Evolutionary conservation across 208 protist species (phyloP), one percentile per base, ranked within the genome.

Genomic region (Leptomonas seymouri): DNA sequence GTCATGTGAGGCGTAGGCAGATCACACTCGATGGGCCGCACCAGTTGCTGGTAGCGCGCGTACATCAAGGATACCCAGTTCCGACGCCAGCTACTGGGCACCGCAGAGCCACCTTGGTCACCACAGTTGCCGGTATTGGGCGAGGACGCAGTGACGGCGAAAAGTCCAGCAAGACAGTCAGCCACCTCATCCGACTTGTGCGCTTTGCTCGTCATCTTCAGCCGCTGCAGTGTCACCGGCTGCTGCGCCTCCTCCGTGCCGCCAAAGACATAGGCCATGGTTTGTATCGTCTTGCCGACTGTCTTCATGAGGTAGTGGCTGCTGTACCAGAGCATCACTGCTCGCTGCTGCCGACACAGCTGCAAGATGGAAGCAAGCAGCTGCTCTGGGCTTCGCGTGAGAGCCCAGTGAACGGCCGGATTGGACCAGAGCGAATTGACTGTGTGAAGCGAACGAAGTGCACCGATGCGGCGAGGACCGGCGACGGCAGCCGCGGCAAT

Each of bases 21-120:
- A 31, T 86, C 55, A 3, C 55, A 66, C 61, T 84, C 78, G 44
- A 93, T 55, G 8, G 88, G 88, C n/a, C 65, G 78, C 39, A 93
- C 75, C n/a, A 91, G 59, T 48, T 71, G 73, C 48, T 79, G 68
- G 71, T 93, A 89, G 27, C 78, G 71, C 3, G 36, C 49, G 54
- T 59, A 67, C 82, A 89, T 88, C 36, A 89, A 73, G 25, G 25
- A 41, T 4, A 60, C 39, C 87, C 87, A 93, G 31, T 72, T 70
- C 18, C 27, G 28, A 9, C 75, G 74, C 56, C 72, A 14, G 15
- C 23, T 25, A 5, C 71, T 55, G 2, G 55, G 31, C 63, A 78
- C 34, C 34, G 34, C 34, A 3, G 34, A 39, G 7, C 34, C 34
- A 9, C 34, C 9, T 9, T 3, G 34, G 9, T 39, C 55, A 11